Conservation (phyloP, 169 alveolate genomes). For the Eimeria praecox region DNA sequence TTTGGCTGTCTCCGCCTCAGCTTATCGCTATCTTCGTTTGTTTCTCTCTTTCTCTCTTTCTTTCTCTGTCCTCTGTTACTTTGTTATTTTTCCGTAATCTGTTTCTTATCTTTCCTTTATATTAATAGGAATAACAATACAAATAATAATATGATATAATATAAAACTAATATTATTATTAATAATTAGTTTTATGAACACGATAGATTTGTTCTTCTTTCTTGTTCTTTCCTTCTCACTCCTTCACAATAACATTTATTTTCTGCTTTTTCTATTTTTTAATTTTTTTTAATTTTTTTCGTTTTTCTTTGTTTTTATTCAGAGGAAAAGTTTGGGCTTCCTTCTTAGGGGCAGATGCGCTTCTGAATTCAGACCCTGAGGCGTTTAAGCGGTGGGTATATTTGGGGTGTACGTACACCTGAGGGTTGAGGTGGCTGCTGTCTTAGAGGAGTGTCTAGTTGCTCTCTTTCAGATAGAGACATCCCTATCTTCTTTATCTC, state of each 20-base stretch:
- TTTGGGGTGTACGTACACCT: not conserved
- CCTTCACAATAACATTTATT: not conserved
- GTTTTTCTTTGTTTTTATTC: not conserved
- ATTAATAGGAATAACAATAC: too few relatives aligned
- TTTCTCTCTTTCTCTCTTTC: too few relatives aligned
- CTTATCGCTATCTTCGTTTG: not conserved
- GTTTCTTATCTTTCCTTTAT: too few relatives aligned
- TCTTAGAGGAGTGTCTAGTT: not conserved
- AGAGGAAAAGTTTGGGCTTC: slow-evolving; percentile 49
- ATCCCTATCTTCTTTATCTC: too few relatives aligned
- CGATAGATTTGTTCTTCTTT: too few relatives aligned
- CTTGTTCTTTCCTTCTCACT: not conserved
- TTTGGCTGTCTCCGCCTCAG: not conserved
- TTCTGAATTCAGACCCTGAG: slow-evolving; percentile 37
- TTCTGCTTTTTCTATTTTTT: not conserved
- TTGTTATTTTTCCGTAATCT: too few relatives aligned
- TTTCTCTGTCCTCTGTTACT: too few relatives aligned
- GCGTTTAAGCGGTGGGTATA: slow-evolving; percentile 29
- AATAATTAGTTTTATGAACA: too few relatives aligned
- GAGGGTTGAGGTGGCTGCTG: not conserved
- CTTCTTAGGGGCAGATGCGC: slow-evolving; percentile 10
- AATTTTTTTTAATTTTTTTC: too few relatives aligned
- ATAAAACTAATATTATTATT: too few relatives aligned
- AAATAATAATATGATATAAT: too few relatives aligned
- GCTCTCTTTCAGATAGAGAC: too few relatives aligned